Evolutionary conservation across 768 basidiomycete species (phyloP), one percentile per base, ranked within the genome.

Genomic region (Pleurotus platypus): DNA sequence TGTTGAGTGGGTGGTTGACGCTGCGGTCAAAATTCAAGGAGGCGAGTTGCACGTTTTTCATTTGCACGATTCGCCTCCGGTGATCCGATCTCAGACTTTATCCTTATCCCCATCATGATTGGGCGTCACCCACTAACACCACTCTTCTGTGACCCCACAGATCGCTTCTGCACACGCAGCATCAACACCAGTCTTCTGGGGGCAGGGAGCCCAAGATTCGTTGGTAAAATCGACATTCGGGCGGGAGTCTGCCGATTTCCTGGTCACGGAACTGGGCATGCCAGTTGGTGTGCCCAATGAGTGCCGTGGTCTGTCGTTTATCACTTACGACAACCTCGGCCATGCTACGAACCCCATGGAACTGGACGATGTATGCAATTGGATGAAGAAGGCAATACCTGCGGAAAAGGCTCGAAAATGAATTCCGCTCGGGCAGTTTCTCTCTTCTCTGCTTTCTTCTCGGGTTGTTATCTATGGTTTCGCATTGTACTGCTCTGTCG

Each of bases 1-100:
- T 81, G 4, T 74, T 96, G 61, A 93, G 90, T 61, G 87, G 88
- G 4, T 96, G 90, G 88, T 68, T 94, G 48, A 87, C 89, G 9
- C 67, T 96, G 20, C 77, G 72, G 57, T 63, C 76, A 18, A 88
- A 83, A 64, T 80, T 94, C 64, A 82, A 85, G 68, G 72, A 78
- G 50, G 91, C 91, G 58, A 60, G 80, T 65, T 62, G 22, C 50
- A 46, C 39, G 26, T 30, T 47, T 20, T 53, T 38, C 20, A 35
- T 18, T 3, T 27, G 47, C 39, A 18, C 39, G 47, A 35, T 27
- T 22, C 45, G 46, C 22, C 45, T 49, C 39, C 51, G 51, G 51
- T 54, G 51, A 54, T 54, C 39, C 51, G 51, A 54, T 54, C 15
- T 42, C 39, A 20, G 9, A 27, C 51, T 24, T 54, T 15, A 54